These are phyloP conservation scores for Penicillium flavigenum DNA, from an alignment of 495 filamentous ascomycete species.

Conservation along the genomic window DNA sequence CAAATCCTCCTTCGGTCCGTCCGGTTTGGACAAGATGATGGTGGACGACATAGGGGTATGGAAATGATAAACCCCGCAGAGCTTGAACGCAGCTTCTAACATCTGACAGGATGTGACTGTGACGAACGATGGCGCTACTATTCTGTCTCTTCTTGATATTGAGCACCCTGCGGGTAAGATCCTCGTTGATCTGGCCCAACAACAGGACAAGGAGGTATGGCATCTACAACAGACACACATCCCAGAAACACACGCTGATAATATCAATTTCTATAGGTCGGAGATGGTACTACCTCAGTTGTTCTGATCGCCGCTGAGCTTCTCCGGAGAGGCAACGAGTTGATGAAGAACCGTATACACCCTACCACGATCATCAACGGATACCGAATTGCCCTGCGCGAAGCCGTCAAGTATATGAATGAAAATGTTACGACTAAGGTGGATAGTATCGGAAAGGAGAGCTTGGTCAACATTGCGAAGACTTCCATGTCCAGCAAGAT, in stretches of 20 bases:
- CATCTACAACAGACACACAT: background rate
- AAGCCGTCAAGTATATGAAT: slow-evolving; percentile 98
- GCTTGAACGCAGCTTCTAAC: slow-evolving; percentile 30
- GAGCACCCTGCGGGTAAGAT: slow-evolving; percentile 99
- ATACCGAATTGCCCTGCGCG: slow-evolving; percentile 90
- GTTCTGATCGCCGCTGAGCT: slow-evolving; percentile 97
- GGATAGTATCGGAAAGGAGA: slow-evolving; percentile 83
- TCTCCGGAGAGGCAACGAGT: slow-evolving; percentile 88
- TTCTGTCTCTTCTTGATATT: slow-evolving; percentile 89
- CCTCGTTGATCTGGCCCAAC: slow-evolving; percentile 92
- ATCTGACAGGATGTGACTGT: slow-evolving; percentile 85
- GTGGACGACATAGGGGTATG: slow-evolving; percentile 97
- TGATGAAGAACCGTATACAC: slow-evolving; percentile 99
- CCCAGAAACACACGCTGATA: background rate
- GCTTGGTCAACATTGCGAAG: slow-evolving; percentile 91
- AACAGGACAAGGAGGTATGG: slow-evolving; percentile 91
- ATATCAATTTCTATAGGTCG: slow-evolving; percentile 55
- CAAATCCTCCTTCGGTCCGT: slow-evolving; percentile 97
- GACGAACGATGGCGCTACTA: slow-evolving; percentile 98
- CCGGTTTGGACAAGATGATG: slow-evolving; percentile 99
- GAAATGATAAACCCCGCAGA: slow-evolving; percentile 32
- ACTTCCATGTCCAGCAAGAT: slow-evolving; percentile 99
- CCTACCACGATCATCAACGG: slow-evolving; percentile 99
- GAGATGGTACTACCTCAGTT: slow-evolving; percentile 97
- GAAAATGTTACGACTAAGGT: slow-evolving; percentile 96